These are phyloP conservation scores for Phytophthora vignae DNA, from an alignment of 352 stramenopile species.

Conservation along the genomic window DNA sequence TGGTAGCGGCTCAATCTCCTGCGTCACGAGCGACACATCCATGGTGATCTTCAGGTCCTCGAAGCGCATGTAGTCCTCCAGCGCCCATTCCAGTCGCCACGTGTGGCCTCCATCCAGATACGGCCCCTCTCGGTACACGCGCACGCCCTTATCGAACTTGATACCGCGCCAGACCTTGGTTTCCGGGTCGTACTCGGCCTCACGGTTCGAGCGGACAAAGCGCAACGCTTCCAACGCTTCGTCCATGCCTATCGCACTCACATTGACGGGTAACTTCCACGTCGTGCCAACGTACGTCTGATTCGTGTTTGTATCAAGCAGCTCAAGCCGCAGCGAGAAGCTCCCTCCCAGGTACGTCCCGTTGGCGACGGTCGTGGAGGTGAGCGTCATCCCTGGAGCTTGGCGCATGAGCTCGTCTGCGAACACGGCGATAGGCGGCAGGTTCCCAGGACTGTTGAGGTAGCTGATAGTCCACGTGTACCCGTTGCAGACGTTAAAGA, in stretches of 20 bases:
- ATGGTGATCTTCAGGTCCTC: conserved; percentile 72
- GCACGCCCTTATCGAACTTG: conserved; percentile 79
- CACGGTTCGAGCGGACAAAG: conserved; percentile 76
- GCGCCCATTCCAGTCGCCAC: conserved; percentile 76
- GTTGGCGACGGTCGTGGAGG: conserved; percentile 60
- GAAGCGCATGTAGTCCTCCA: conserved; percentile 80
- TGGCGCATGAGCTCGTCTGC: conserved; percentile 41
- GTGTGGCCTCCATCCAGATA: conserved; percentile 76
- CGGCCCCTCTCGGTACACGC: conserved; percentile 70
- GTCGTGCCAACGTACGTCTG: conserved; percentile 50
- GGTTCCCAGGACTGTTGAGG: conserved; percentile 62
- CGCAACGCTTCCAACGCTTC: conserved; percentile 72
- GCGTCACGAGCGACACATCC: conserved; percentile 62
- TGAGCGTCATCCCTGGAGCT: conserved; percentile 35
- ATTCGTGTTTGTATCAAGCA: conserved; percentile 57
- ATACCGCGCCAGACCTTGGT: conserved; percentile 58
- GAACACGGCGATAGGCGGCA: conserved; percentile 65
- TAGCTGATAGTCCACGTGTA: conserved; percentile 81
- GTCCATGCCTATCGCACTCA: conserved; percentile 74
- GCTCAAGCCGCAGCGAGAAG: conserved; percentile 65
- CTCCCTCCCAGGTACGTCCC: conserved; percentile 75
- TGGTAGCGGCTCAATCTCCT: conserved; percentile 65
- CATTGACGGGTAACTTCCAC: conserved; percentile 77
- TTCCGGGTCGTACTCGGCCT: conserved; percentile 66
- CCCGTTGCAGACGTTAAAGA: conserved; percentile 65